Base-by-base conservation (phyloP, 306 rosid genomes). In the Vigna mungo region DNA sequence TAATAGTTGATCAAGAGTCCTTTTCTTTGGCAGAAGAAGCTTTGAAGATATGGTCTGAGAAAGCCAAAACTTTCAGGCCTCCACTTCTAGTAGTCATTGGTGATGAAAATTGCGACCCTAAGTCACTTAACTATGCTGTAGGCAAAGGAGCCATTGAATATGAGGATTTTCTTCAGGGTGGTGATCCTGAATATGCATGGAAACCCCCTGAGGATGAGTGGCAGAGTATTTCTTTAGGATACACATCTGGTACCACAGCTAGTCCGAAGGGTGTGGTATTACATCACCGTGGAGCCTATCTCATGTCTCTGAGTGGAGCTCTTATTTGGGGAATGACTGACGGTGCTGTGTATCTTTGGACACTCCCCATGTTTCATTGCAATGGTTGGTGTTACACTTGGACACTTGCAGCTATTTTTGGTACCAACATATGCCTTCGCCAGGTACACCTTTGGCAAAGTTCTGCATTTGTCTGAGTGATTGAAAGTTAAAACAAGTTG, bases 311-410 rank as follows among this genome's bases (percentile, higher is more conserved):
- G 3, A 82, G 88, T 41, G 81, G 89, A 48, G 92, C 87, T 68
- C 68, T 92, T 78, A 67, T 88, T 64, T 95, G 98, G 98, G 97
- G 88, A 73, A 90, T 95, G 97, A 87, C 78, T 78, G 98, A 92
- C 48, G 97, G 97, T 60, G 93, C 96, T 53, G 80, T 92, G 53
- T 95, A 95, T 78, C 86, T 95, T 32, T 95, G 98, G 98, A 90
- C 98, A 39, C 81, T 94, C 9, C 98, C 98, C 41, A 92, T 94
- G 98, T 94, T 94, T 80, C 98, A 94, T 80, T 94, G 98, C 84
- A 94, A 94, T 81, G 98, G 98, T 77, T 94, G 98, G 98, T 89
- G 95, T 69, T 94, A 87, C 84, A 56, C 95, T 61, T 92, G 98
- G 98, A 77, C 92, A 23, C 91, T 94, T 69, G 93, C 98, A 25